Evolutionary conservation across 202 grass and related monocot species (phyloP), one percentile per base, ranked within the genome.

Genomic region (Schoenoplectus triqueter): DNA sequence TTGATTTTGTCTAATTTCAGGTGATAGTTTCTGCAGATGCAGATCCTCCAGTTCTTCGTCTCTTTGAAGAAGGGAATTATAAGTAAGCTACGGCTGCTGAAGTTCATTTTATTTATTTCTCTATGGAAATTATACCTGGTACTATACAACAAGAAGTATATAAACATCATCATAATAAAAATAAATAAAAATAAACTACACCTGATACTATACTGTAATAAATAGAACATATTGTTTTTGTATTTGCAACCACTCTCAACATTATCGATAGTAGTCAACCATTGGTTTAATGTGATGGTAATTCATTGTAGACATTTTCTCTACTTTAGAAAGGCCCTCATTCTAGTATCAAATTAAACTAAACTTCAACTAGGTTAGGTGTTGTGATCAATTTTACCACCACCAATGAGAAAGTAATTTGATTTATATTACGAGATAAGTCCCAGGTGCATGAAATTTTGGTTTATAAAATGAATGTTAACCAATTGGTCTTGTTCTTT

Each of bases 11-110:
- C 40, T 85, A 66, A 86, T 92, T 98, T 84, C 90, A 98, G 96
- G 91, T 90, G 86, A 92, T 98, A 94, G 79, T 95, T 81, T 95
- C 91, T 41, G 73, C 78, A 65, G 91, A 98, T 83, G 88, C 93
- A 15, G 93, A 95, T 80, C 96, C 96, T 75, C 93, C 96, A 5
- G 96, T 98, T 56, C 89, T 98, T 66, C 87, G 91, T 83, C 88
- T 98, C 0, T 95, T 95, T 88, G 72, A 98, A 54, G 88, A 87
- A 64, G 88, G 17, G 45, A 88, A 98, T 77, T 98, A 98, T 88
- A 90, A 91, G 95, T 98, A 94, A 88, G 91, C 73, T 67, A 57
- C 60, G 66, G 11, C 45, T 54, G 14, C 13, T 13, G 21, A 10
- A 64, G 6, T 41, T 66, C 73, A 17, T 78, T 78, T 59, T 59